Conservation (phyloP, 768 basidiomycete species). For the Auriculariales sp. region DNA sequence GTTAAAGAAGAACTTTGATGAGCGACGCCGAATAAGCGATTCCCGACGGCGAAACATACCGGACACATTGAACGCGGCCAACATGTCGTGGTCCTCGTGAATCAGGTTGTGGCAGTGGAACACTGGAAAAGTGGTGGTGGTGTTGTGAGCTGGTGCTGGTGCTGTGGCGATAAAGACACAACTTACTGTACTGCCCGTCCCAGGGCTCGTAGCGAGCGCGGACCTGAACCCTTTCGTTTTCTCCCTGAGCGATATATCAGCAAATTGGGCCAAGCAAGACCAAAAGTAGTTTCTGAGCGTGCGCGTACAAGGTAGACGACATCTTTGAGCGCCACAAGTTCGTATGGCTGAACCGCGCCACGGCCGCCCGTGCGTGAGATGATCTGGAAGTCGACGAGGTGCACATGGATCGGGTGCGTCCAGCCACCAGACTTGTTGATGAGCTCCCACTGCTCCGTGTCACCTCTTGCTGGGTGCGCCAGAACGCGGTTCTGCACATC, state of each 20-base stretch:
- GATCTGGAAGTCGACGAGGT: slow-evolving; percentile 1
- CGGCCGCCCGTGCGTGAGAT: not conserved
- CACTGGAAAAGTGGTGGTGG: not conserved
- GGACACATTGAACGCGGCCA: not conserved
- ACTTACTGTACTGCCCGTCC: not conserved
- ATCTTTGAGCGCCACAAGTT: not conserved
- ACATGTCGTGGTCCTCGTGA: not conserved
- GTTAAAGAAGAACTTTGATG: not conserved
- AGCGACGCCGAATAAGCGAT: not conserved
- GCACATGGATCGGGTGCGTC: not conserved
- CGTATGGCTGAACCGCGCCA: not conserved
- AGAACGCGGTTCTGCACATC: not conserved
- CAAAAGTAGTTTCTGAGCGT: no score
- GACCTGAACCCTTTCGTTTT: not conserved
- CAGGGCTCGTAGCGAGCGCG: not conserved
- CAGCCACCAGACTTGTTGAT: not conserved
- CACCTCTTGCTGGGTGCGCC: not conserved
- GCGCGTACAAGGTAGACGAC: not conserved
- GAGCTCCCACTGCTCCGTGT: not conserved
- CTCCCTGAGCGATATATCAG: not conserved
- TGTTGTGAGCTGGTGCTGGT: not conserved
- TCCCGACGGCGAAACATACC: no score
- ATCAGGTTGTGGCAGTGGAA: slow-evolving; percentile 1
- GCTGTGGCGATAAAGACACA: not conserved
- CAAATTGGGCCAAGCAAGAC: not conserved